Evolutionary conservation across 2,329 filamentous ascomycete species (phyloP).

Genomic region (Curvularia hawaiiensis): DNA sequence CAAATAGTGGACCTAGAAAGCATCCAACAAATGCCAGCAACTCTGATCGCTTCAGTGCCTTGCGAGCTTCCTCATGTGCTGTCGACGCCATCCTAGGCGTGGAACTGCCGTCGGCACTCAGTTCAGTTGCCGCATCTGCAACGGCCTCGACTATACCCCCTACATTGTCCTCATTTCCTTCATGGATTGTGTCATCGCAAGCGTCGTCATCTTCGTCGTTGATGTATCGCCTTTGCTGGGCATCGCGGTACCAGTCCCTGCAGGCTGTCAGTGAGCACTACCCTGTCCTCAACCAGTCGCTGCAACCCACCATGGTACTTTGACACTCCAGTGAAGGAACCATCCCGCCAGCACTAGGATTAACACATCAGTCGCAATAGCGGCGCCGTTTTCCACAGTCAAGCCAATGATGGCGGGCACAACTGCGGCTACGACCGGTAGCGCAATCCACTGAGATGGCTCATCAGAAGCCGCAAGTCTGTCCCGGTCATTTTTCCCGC

Average conservation of each 20-base stretch:
- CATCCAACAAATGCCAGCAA: conserved; percentile 75
- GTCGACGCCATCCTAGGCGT: conserved; percentile 10
- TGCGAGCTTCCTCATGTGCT: conserved; percentile 51
- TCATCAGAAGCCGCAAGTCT: conserved; percentile 52
- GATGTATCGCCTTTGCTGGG: conserved; percentile 47
- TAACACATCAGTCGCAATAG: conserved; percentile 83
- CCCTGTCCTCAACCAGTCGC: background rate
- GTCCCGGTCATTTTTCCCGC: conserved; percentile 37
- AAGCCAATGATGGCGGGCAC: conserved; percentile 85
- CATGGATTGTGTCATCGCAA: conserved; percentile 33
- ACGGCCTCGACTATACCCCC: conserved; percentile 17
- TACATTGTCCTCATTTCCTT: conserved; percentile 37
- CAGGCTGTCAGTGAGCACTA: conserved; percentile 9
- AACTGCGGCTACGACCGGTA: conserved; percentile 83
- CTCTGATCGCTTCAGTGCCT: conserved; percentile 76
- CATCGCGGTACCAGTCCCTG: conserved; percentile 60
- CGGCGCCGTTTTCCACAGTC: conserved; percentile 82
- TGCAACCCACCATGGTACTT: conserved; percentile 75
- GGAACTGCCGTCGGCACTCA: conserved; percentile 8
- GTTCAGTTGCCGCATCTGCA: conserved; percentile 17
- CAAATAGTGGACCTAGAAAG: conserved; percentile 76
- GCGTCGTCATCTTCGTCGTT: conserved; percentile 30
- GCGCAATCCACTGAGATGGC: conserved; percentile 73
- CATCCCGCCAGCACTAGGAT: conserved; percentile 79
- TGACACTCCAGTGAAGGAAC: conserved; percentile 91